Base-by-base conservation (phyloP, 352 stramenopile genomes). In the Thraustochytrium striatum region DNA sequence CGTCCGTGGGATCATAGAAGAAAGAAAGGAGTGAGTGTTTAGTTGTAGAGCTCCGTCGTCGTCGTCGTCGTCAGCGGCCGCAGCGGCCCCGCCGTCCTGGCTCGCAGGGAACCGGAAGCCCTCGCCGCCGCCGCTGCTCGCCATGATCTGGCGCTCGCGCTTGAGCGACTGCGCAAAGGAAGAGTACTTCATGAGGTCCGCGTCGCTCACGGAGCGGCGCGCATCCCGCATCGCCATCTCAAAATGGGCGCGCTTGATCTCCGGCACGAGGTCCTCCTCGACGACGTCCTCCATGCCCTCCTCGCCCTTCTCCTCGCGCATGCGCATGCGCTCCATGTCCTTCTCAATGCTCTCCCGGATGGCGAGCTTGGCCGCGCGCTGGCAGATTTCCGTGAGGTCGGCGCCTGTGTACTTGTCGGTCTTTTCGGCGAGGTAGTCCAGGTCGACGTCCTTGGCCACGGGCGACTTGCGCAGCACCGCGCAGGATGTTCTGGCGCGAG, bases 401-500 rank as follows among this genome's bases (percentile, higher is more conserved):
- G 97, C 97, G 83, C 97, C 97, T n/a, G 94, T 98, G 84, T 98
- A 98, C 86, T 98, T 98, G 85, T 99, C 95, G 44, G 95, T 99
- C 83, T 92, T 85, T 11, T 83, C 91, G 3, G 96, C 95, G 69
- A 99, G 86, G 84, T 97, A 98, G 81, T 97, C 92, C 19, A 99
- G 87, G 85, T 99, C 94, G 35, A 99, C 95, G 53, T 99, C 95
- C 85, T 97, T 97, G 1, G 93, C 95, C 58, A 99, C 88, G 8
- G 96, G 96, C 61, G 90, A 97, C 89, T 99, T 99, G 82, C 95
- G 92, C 43, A 99, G 87, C 95, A 30, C 95, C 94, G 81, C 93
- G 93, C 53, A 99, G 85, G 82, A 99, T 98, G 73, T 88, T 94
- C 78, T 98, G 81, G 81, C 95, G 92, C 85, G 90, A 95, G 57